Evolutionary conservation across 2,329 filamentous ascomycete genomes (phyloP), one percentile per base, ranked within the genome.

Genomic region (Diplodia seriata): DNA sequence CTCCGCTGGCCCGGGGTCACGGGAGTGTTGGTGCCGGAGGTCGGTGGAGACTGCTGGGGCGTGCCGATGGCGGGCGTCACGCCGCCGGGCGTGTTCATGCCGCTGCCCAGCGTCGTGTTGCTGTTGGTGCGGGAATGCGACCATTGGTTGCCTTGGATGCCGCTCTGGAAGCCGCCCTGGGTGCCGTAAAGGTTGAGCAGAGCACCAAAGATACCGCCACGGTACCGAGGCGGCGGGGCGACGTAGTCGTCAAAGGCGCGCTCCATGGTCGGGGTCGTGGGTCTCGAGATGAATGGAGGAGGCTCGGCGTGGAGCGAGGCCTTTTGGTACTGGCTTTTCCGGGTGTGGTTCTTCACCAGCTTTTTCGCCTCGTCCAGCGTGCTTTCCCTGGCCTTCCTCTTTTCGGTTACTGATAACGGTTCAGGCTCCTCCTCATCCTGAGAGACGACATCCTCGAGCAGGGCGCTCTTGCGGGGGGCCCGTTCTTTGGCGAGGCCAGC

Each of bases 191-290:
- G 83, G 76, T 89, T 91, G 61, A 95, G 81, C 0, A 96, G 81
- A 0, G 89, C 90, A 2, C 89, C 89, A 1, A 96, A 81, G 56
- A 94, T 87, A 36, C 92, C 91, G 36, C 89, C 90, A 61, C 89
- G 87, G 76, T 92, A 94, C 70, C 89, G 86, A 26, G 83, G 80
- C 4, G 91, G 91, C 51, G 84, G 83, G 54, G 89, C 87, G 20
- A 91, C 86, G 74, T 91, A 92, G 67, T 87, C 85, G 57, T 85
- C 84, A 26, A 85, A 82, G 53, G 86, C 82, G 49, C 79, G 74
- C 55, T 84, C 81, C 51, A 80, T 77, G 1, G 77, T 77, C 1
- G 83, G 85, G 2, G 84, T 86, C 7, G 81, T 77, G 53, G 81
- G 81, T 18, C 83, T 84, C 18, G 84, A 86, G 49, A 68, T 56